Base-by-base conservation (phyloP, 768 basidiomycete genomes). In the Serendipita sp. region DNA sequence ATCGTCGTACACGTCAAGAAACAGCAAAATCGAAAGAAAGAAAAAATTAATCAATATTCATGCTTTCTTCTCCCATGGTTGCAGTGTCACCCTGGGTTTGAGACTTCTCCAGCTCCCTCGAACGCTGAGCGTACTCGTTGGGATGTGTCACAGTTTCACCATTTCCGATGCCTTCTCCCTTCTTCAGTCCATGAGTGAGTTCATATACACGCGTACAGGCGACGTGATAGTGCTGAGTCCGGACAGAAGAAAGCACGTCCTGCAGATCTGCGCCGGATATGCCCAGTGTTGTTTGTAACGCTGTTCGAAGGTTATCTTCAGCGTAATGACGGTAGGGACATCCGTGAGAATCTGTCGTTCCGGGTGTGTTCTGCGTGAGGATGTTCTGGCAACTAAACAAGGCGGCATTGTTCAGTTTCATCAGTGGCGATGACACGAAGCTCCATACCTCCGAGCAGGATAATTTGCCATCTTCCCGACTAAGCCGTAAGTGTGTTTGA, bases 171-270 rank as follows among this genome's bases (percentile, higher is more conserved):
- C 95, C 96, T 14, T 96, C 90, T 1, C 93, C 93, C 71, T 89
- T 94, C 74, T 81, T 85, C 58, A 95, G 83, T 7, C 86, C 83
- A 71, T 98, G 95, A 26, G 93, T 96, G 30, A 96, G 79, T 75
- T 99, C 96, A 72, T 92, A 99, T 22, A 98, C 91, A 24, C 94
- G 81, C 7, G 96, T 98, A 74, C 96, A 99, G 4, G 94, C 95
- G 48, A 97, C 87, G 71, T 99, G 95, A 71, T 84, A 95, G 71
- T 95, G 92, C 2, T 79, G 76, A 17, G 77, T 77, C 70, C 89
- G 90, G 58, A 95, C 89, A 2, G 79, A 82, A 53, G 77, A 77
- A 77, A 90, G 80, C 64, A 98, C 82, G 71, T 98, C 96, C 14
- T 82, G 81, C 64, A 95, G 73, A 69, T 97, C 90, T 0, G 76